Evolutionary conservation across 768 basidiomycete species (phyloP), one percentile per base, ranked within the genome.

Genomic region (Boletellus ananas): DNA sequence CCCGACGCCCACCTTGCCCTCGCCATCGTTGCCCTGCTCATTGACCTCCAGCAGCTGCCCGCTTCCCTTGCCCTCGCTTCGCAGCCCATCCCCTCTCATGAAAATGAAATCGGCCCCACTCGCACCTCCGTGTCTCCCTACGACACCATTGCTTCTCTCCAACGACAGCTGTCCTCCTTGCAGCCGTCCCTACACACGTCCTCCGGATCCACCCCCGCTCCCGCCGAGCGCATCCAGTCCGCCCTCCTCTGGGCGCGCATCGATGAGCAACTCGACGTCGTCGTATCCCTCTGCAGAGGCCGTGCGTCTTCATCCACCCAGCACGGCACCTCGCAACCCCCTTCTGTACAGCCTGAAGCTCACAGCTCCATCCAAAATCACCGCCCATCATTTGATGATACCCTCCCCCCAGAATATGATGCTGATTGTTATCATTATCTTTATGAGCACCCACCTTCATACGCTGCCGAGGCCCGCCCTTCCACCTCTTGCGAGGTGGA

Each of bases 161-260:
- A 79, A 38, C 79, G 81, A 11, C 85, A 87, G 46, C 71, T 91
- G 20, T 81, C 77, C 54, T 84, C 83, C 51, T 64, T 91, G 11
- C 85, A 86, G 62, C 60, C 81, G 2, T 41, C 52, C 34, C 11
- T 54, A 0, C 52, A 53, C 29, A 50, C 34, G 6, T 47, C 54
- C n/a, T 42, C 43, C 23, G 23, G 23, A 29, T 42, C 46, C 18
- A 51, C 77, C 18, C 81, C 81, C 3, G 72, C 23, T 25, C 23
- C 23, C 7, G 23, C 23, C 72, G 12, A 70, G 63, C 10, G 79
- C 86, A 2, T 25, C 23, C 83, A 87, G 60, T 69, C 75, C 1
- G 76, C 85, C 1, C 72, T 90, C 12, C 70, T 94, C 0, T 94
- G 90, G 90, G 71, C 79, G 3, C 74, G 78, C 31, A 83, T 93